These are phyloP conservation scores for Breynia disticha DNA, from an alignment of 441 rosid species.

Conservation along the genomic window DNA sequence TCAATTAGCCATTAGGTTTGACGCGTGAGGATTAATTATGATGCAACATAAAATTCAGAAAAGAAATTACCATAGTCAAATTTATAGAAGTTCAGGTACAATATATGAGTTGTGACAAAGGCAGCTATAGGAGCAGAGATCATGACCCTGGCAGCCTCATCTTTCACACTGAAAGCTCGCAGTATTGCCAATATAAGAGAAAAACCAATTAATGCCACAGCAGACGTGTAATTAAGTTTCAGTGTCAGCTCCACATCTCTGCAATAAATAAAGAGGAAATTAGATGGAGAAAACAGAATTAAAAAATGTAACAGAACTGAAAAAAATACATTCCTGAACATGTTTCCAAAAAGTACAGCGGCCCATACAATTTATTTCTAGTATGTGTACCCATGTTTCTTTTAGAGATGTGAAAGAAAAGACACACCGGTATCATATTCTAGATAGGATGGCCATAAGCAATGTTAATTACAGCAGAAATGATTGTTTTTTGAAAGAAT, in stretches of 20 bases:
- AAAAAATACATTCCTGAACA: not conserved
- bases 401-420: too few species aligned
- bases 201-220: slow-evolving; percentile 79
- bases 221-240: slow-evolving; percentile 74
- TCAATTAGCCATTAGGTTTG: not conserved
- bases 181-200: slow-evolving; percentile 62
- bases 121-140: slow-evolving; percentile 84
- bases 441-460: too few species aligned
- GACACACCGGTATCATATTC: too few species aligned
- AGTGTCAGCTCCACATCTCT: slow-evolving; percentile 86
- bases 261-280: slow-evolving; percentile 18
- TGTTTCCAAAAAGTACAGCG: too few species aligned
- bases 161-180: slow-evolving; percentile 61
- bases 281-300: not conserved
- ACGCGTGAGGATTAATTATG: not conserved
- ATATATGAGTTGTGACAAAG: slow-evolving; percentile 71
- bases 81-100: slow-evolving; percentile 73
- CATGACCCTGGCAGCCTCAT: slow-evolving; percentile 87
- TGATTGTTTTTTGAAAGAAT: too few species aligned
- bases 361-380: too few species aligned
- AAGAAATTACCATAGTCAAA: slow-evolving; percentile 60
- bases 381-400: too few species aligned
- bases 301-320: not conserved
- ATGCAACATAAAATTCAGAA: not conserved
- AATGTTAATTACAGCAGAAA: too few species aligned